phyloP scores from a whole-genome alignment of 345 rosid species.

The Eucalyptus viminalis region DNA sequence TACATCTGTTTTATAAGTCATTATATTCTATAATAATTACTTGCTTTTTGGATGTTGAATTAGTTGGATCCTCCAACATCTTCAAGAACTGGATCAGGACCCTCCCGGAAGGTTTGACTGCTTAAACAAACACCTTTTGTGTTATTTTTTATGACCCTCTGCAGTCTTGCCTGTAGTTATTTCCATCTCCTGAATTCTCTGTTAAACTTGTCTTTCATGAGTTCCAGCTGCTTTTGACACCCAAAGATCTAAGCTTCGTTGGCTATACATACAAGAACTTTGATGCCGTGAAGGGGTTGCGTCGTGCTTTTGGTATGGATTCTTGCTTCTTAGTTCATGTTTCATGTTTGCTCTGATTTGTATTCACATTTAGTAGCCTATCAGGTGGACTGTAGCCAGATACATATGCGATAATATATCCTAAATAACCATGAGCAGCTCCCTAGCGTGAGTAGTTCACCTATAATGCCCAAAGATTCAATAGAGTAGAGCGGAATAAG shows the following conservation, averaged over 20 bases:
- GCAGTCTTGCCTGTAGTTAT: not conserved
- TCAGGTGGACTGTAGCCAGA: not conserved
- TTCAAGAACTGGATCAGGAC: conserved; percentile 60
- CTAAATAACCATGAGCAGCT: not conserved
- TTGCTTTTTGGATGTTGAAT: not conserved
- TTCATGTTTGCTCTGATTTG: not conserved
- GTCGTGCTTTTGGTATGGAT: conserved; percentile 47
- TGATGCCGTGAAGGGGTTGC: conserved; percentile 80
- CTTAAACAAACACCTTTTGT: not conserved
- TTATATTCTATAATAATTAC: not conserved
- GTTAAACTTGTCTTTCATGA: not conserved
- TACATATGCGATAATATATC: not conserved
- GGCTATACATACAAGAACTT: conserved; percentile 97
- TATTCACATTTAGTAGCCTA: not conserved
- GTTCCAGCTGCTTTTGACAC: conserved; percentile 67
- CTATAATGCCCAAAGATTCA: not conserved
- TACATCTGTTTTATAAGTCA: not conserved
- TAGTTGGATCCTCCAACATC: conserved; percentile 74
- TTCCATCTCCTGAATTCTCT: not conserved
- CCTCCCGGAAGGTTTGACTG: conserved; percentile 72
- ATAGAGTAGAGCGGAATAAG: not conserved
- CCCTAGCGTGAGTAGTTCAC: not conserved
- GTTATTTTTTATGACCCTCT: not conserved
- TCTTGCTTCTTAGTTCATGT: not conserved
- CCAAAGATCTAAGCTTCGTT: conserved; percentile 91